Percentiles rank a stretch among this genome's conserved stretches.
These are phyloP conservation scores for Miscanthus lutarioriparius DNA, from an alignment of 176 grass and related monocot genomes.

Conservation along the genomic window DNA sequence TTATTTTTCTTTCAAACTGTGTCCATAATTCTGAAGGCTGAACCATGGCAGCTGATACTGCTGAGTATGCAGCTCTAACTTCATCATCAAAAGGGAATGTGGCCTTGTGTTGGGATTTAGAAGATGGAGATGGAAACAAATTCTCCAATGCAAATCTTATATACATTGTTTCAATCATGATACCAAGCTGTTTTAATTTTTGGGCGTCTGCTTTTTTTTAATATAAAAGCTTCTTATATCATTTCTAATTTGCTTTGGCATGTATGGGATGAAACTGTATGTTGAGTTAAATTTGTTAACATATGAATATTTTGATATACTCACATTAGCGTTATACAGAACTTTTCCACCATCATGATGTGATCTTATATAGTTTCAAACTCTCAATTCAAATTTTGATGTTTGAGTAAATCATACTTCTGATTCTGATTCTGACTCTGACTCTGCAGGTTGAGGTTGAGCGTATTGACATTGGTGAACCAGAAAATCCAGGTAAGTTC, in stretches of 20 bases:
- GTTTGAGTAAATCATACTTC: conserved; percentile 4
- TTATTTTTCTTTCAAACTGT: background rate
- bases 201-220: background rate
- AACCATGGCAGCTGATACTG: background rate
- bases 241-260: background rate
- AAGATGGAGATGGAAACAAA: background rate
- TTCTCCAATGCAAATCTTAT: background rate
- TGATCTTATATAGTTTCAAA: conserved; percentile 20
- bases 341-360: background rate
- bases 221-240: background rate
- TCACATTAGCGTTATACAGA: background rate
- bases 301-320: background rate
- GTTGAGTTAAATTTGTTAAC: background rate
- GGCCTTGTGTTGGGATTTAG: background rate
- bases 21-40: background rate
- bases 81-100: background rate
- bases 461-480: conserved; percentile 85
- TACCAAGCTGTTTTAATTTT: background rate
- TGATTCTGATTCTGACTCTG: conserved; percentile 40
- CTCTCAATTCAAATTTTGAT: conserved; percentile 6
- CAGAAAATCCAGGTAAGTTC: conserved; percentile 64
- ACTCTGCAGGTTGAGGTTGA: conserved; percentile 81
- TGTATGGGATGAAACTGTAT: conserved; percentile 4
- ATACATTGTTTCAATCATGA: background rate
- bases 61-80: background rate